Conservation (phyloP, 176 grass and related monocot genomes). For the Ensete ventricosum region DNA sequence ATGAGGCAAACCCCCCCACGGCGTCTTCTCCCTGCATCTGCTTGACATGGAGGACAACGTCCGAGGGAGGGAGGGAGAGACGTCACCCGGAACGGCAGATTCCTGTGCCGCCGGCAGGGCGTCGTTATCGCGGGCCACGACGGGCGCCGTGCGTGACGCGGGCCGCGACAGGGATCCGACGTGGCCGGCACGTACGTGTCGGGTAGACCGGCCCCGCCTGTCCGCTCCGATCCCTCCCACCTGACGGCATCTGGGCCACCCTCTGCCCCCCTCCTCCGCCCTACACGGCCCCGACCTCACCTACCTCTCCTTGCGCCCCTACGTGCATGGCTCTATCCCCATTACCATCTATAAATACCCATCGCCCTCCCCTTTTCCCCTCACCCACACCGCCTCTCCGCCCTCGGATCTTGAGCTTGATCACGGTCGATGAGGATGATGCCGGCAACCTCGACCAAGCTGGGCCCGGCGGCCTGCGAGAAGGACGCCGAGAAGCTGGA, state of each 20-base stretch:
- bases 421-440: background rate
- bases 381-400: background rate
- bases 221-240: constrained; percentile 7
- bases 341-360: constrained; percentile 37
- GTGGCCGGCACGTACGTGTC: constrained; percentile 40
- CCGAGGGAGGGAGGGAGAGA: background rate
- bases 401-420: background rate
- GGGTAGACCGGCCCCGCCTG: constrained; percentile 42
- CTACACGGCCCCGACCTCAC: background rate
- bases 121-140: constrained; percentile 5
- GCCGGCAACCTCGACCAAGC: background rate
- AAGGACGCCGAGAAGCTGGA: constrained; percentile 65
- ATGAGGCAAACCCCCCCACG: background rate
- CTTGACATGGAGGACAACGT: background rate
- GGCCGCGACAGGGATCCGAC: constrained; percentile 12
- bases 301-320: constrained; percentile 5
- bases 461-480: constrained; percentile 38
- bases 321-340: constrained; percentile 51
- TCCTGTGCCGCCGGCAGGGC: constrained; percentile 17
- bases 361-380: constrained; percentile 7
- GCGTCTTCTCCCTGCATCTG: background rate
- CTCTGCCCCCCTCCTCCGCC: constrained; percentile 13
- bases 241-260: constrained; percentile 52
- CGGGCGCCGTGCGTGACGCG: constrained; percentile 6
- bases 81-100: constrained; percentile 20